Base-by-base conservation (phyloP, 805 yeast species). In the Naumovozyma dairenensis region DNA sequence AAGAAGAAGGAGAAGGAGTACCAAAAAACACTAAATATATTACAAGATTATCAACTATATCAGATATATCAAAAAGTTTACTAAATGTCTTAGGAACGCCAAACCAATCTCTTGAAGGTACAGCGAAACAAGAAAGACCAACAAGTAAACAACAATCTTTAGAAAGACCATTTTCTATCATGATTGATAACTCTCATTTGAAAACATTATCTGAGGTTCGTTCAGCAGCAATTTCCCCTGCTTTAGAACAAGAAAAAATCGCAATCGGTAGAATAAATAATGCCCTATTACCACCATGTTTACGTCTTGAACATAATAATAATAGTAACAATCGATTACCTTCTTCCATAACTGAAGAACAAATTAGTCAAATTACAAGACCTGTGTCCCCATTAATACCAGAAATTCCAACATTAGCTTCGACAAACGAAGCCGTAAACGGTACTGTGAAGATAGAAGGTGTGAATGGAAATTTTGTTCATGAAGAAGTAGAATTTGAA, bases 261-360 rank as follows among this genome's bases (percentile, higher is more conserved):
- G 59, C 59, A 2, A 38, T 55, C 16, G 51, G 40, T 18, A 47
- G 59, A 27, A 51, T 52, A 13, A 49, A 56, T 31, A 51, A 50
- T 36, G 50, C 53, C 2, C 37, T 58, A 21, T 29, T 58, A 19
- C 63, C 62, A 4, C 53, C 60, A 16, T 42, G 38, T 29, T 25
- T 42, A 20, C 40, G 37, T 22, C 21, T 19, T 19, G 22, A 15
- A 18, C n/a, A n/a, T n/a, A n/a, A n/a, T n/a, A n/a, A n/a, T n/a
- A n/a, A n/a, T n/a, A n/a, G n/a, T n/a, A 24, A 6, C 6, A 24
- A 12, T 12, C 8, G 26, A 14, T 10, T 24, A 12, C 17, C 34
- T 14, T 10, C 15, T 4, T 8, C 16, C 12, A 25, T 7, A 3
- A 13, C 22, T 14, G 22, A 35, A 14, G 26, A 24, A 12, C 26